phyloP scores from a whole-genome alignment of 495 filamentous ascomycete genomes.

The Rostrohypoxylon terebratum region DNA sequence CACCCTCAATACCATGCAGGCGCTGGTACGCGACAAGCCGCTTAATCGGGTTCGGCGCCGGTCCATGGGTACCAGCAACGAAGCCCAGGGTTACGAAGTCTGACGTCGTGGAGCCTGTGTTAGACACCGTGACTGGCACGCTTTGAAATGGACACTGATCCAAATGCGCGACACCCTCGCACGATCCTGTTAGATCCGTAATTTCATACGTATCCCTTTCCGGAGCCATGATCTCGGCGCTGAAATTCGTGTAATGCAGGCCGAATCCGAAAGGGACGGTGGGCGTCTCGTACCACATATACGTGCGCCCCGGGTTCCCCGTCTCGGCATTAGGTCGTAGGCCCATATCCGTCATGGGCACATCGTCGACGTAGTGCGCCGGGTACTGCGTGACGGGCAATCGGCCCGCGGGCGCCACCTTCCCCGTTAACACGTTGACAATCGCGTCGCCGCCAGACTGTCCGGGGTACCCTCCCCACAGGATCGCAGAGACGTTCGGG shows the following conservation, averaged over 20 bases:
- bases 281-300: conserved; percentile 70
- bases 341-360: conserved; percentile 68
- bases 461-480: conserved; percentile 72
- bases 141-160: conserved; percentile 61
- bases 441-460: conserved; percentile 68
- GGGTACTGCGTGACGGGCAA: conserved; percentile 70
- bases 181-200: conserved; percentile 43
- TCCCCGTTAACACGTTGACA: conserved; percentile 66
- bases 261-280: conserved; percentile 68
- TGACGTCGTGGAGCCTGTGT: conserved; percentile 63
- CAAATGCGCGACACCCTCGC: conserved; percentile 44
- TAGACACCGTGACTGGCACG: conserved; percentile 53
- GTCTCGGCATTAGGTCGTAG: conserved; percentile 60
- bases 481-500: conserved; percentile 58
- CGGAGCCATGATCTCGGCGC: conserved; percentile 40
- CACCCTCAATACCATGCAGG: conserved; percentile 58
- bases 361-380: conserved; percentile 62
- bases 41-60: conserved; percentile 70
- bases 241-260: conserved; percentile 71
- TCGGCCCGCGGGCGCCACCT: conserved; percentile 67
- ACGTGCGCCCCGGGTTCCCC: conserved; percentile 66
- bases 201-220: conserved; percentile 34
- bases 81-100: conserved; percentile 71
- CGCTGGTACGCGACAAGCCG: conserved; percentile 69
- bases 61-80: conserved; percentile 65